Evolutionary conservation across 2,329 filamentous ascomycete genomes (phyloP).

Genomic region (Magnaporthiopsis incrustans): DNA sequence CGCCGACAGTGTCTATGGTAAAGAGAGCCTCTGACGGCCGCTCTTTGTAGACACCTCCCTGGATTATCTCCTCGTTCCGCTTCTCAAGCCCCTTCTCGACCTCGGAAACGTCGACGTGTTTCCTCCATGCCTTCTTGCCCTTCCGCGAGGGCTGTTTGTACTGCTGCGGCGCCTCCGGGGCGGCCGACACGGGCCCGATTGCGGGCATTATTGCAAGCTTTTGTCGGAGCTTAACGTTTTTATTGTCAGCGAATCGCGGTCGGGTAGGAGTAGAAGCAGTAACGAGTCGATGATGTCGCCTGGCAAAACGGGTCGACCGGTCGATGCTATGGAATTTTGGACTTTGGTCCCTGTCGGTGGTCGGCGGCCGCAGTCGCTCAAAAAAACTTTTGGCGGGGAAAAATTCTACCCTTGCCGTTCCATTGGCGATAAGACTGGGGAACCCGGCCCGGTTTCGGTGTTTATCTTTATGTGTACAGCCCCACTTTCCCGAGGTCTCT

Average conservation of each 20-base stretch:
- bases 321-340: background rate
- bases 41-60: conserved; percentile 81
- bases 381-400: conserved; percentile 4
- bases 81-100: conserved; percentile 75
- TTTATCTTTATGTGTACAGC: background rate
- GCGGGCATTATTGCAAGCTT: conserved; percentile 40
- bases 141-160: conserved; percentile 87
- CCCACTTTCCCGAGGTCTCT: background rate
- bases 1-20: conserved; percentile 68
- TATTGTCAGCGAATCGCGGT: background rate
- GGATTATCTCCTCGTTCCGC: conserved; percentile 81
- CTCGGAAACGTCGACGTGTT: conserved; percentile 90
- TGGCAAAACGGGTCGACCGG: background rate
- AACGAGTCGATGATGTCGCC: background rate
- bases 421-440: background rate
- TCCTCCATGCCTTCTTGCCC: conserved; percentile 97
- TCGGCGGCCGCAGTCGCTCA: background rate
- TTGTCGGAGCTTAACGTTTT: no score
- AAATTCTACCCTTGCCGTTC: background rate
- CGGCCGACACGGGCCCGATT: conserved; percentile 37
- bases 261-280: background rate
- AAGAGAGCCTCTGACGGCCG: conserved; percentile 80
- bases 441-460: no score
- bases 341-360: background rate
- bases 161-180: conserved; percentile 62